These are phyloP conservation scores for Acrodontium crateriforme DNA, from an alignment of 2,329 filamentous ascomycete genomes.

Conservation along the genomic window DNA sequence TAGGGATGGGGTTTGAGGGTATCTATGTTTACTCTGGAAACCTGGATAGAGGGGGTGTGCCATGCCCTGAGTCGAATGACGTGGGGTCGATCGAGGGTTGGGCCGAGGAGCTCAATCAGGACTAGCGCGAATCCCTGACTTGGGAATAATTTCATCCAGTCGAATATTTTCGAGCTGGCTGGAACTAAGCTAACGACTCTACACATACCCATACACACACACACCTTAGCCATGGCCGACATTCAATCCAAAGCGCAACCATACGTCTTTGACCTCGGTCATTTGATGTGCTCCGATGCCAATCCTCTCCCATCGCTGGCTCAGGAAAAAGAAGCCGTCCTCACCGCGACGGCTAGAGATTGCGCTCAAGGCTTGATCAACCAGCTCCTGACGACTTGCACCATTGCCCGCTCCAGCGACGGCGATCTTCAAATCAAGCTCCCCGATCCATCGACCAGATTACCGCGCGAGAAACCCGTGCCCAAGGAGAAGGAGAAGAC, in stretches of 20 bases:
- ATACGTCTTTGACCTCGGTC: constrained; percentile 82
- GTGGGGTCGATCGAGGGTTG: too few relatives aligned
- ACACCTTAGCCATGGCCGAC: constrained; percentile 1
- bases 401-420: constrained; percentile 56
- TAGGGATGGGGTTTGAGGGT: too few relatives aligned
- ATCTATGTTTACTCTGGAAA: too few relatives aligned
- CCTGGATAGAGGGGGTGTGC: too few relatives aligned
- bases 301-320: constrained; percentile 56
- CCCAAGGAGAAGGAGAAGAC: constrained; percentile 70
- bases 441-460: constrained; percentile 51
- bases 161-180: too few relatives aligned
- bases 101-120: too few relatives aligned
- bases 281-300: constrained; percentile 73
- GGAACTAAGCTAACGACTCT: too few relatives aligned
- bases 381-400: constrained; percentile 81
- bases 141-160: too few relatives aligned
- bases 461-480: constrained; percentile 86
- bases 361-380: constrained; percentile 86
- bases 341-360: constrained; percentile 66
- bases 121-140: too few relatives aligned
- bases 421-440: constrained; percentile 58
- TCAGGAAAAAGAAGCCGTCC: constrained; percentile 43
- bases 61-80: too few relatives aligned
- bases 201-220: too few relatives aligned
- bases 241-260: constrained; percentile 57